Conservation (phyloP, 225 moss, liverwort and hornwort genomes). For the Sphagnum tenellum region DNA sequence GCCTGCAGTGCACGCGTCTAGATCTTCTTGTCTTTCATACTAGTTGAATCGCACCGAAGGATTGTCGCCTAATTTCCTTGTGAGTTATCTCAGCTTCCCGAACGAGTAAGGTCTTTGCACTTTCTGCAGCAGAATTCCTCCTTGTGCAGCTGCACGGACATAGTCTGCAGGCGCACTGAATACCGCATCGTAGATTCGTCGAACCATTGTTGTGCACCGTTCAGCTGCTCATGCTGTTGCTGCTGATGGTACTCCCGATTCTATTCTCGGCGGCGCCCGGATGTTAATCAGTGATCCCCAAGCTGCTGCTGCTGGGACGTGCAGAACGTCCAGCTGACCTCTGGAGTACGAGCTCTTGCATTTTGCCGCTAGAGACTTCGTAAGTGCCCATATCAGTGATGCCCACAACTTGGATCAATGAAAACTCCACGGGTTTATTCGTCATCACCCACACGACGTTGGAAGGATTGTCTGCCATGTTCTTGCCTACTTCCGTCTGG, state of each 20-base stretch:
- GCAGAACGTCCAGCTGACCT: too few relatives aligned
- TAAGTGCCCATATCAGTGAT: constrained; percentile 40
- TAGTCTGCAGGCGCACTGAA: too few relatives aligned
- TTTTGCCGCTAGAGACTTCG: constrained; percentile 42
- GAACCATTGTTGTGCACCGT: too few relatives aligned
- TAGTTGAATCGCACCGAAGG: constrained; percentile 57
- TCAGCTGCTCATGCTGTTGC: too few relatives aligned
- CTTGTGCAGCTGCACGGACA: constrained; percentile 15
- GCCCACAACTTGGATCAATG: constrained; percentile 33
- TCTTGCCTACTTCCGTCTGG: constrained; percentile 20
- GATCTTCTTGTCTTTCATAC: constrained; percentile 19
- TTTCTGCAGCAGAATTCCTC: constrained; percentile 50
- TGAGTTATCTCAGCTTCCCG: constrained; percentile 28
- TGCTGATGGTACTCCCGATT: too few relatives aligned
- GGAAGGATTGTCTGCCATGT: constrained; percentile 48
- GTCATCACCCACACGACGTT: constrained; percentile 41
- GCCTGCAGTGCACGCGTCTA: constrained; percentile 38
- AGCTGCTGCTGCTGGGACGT: too few relatives aligned
- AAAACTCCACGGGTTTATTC: constrained; percentile 26
- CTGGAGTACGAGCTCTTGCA: too few relatives aligned
- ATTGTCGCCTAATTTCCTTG: constrained; percentile 16
- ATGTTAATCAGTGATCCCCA: too few relatives aligned
- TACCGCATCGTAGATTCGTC: too few relatives aligned
- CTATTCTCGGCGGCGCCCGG: too few relatives aligned
- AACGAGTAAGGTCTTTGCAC: constrained; percentile 41